A percentile compares a stretch with the other conserved stretches of the same genome.
phyloP scores from a whole-genome alignment of 345 rosid genomes.

The Boechera retrofracta region DNA sequence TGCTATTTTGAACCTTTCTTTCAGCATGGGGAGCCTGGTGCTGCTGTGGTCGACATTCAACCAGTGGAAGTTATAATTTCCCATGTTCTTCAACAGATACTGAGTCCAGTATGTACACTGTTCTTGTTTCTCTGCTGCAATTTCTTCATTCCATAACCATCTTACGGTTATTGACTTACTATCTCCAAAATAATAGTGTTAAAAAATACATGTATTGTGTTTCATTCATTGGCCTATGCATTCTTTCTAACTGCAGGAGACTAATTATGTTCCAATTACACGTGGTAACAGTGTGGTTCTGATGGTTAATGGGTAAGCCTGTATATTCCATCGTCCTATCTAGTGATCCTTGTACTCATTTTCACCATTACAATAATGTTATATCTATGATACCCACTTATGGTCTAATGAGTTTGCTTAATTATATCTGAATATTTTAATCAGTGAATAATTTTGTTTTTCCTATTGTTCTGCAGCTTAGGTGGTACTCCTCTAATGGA shows the following conservation, averaged over 20 bases:
- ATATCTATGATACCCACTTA: neutral
- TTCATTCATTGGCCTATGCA: constrained; percentile 8
- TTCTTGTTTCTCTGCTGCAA: neutral
- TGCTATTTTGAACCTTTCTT: constrained; percentile 25
- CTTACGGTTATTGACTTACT: constrained; percentile 14
- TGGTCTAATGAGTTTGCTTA: constrained; percentile 7
- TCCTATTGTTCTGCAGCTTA: constrained; percentile 53
- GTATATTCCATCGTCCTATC: constrained; percentile 6
- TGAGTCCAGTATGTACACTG: constrained; percentile 66
- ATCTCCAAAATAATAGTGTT: neutral
- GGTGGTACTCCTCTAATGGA: constrained; percentile 96
- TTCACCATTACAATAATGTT: neutral
- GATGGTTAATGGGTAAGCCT: constrained; percentile 90
- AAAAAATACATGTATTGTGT: constrained; percentile 6
- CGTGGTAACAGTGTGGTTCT: constrained; percentile 90
- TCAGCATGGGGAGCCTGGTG: constrained; percentile 97
- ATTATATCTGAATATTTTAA: neutral
- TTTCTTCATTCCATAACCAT: constrained; percentile 25
- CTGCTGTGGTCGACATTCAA: constrained; percentile 85
- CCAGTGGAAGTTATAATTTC: constrained; percentile 84
- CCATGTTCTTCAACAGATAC: constrained; percentile 78
- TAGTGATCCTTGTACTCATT: constrained; percentile 2
- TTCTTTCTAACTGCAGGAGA: constrained; percentile 68
- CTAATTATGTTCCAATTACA: constrained; percentile 87
- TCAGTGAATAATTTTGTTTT: neutral